Percentiles rank a stretch among this genome's conserved stretches.
Evolutionary conservation across 208 protist genomes (phyloP).

Genomic region (Leptomonas pyrrhocoris): DNA sequence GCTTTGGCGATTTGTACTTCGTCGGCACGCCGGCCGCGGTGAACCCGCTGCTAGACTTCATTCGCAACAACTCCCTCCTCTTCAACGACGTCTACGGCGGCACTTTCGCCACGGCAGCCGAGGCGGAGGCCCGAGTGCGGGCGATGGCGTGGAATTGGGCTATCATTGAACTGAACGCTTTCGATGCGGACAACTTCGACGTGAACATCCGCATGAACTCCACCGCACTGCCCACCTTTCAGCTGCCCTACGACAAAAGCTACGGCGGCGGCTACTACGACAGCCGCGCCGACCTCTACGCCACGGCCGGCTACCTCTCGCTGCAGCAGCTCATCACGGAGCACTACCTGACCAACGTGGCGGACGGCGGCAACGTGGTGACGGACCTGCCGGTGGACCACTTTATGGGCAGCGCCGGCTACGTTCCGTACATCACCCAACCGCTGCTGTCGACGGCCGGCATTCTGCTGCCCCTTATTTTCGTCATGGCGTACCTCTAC

Average conservation of each 20-base stretch:
- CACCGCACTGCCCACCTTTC: conserved; percentile 42
- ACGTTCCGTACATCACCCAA: conserved; percentile 38
- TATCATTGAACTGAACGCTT: conserved; percentile 45
- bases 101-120: conserved; percentile 41
- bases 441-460: conserved; percentile 45
- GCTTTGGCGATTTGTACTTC: conserved; percentile 56
- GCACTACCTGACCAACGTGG: conserved; percentile 32
- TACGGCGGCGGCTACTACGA: conserved; percentile 49
- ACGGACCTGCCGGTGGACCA: conserved; percentile 33
- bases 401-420: conserved; percentile 43
- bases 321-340: conserved; percentile 49
- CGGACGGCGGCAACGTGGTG: conserved; percentile 16
- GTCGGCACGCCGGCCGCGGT: conserved; percentile 38
- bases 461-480: conserved; percentile 54
- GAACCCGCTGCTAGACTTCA: conserved; percentile 21
- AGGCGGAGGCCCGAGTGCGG: conserved; percentile 33
- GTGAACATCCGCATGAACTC: conserved; percentile 50
- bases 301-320: conserved; percentile 45
- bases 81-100: conserved; percentile 50
- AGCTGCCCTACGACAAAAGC: conserved; percentile 29
- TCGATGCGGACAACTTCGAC: conserved; percentile 45
- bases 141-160: conserved; percentile 32
- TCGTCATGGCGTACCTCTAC: conserved; percentile 79
- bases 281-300: conserved; percentile 46
- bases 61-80: conserved; percentile 36